Base-by-base conservation (phyloP, 2,329 filamentous ascomycete genomes). In the Amylocarpus encephaloides region DNA sequence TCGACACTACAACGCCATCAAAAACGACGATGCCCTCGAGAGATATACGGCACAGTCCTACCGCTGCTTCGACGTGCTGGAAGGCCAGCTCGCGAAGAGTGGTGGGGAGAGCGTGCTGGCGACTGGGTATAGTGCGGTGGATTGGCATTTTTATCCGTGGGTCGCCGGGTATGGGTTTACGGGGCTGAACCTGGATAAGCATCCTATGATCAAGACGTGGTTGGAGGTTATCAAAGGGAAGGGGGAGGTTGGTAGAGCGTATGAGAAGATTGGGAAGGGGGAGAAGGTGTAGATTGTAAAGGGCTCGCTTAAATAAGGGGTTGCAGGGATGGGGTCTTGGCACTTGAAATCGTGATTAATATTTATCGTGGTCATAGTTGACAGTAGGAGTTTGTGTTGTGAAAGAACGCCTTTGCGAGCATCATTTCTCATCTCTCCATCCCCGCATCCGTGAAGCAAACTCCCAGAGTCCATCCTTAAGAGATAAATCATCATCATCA, bases 121-220 rank as follows among this genome's bases (percentile, higher is more conserved):
- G 29, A 11, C 5, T 11, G 38, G 38, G 10, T 40, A 40, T 19
- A 16, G 13, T 11, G 38, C 41, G 5, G 41, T 43, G 6, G 41
- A 43, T 33, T 43, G 41, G 41, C 41, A 43, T n/a, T 43, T 43
- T 32, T 32, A 13, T n/a, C 22, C 26, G 29, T 43, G 22, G 41
- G 41, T 32, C 15, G 16, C 7, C 1, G n/a, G 29, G 2, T 42
- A 22, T 3, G 16, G 13, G 39, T 42, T 19, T 26, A 16, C 16
- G 5, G 39, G 39, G 16, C 9, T 42, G n/a, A 16, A 12, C 5
- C 5, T 41, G n/a, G 38, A 41, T 12, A 16, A 16, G 38, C 18
- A 41, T 41, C 38, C 38, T 12, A 42, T 4, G 6, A 42, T 19
- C 6, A 19, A 42, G 39, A 42, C 2, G 39, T 19, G 16, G 39